Conservation (phyloP, 2,329 filamentous ascomycete species). For the Xylariaceae sp. region DNA sequence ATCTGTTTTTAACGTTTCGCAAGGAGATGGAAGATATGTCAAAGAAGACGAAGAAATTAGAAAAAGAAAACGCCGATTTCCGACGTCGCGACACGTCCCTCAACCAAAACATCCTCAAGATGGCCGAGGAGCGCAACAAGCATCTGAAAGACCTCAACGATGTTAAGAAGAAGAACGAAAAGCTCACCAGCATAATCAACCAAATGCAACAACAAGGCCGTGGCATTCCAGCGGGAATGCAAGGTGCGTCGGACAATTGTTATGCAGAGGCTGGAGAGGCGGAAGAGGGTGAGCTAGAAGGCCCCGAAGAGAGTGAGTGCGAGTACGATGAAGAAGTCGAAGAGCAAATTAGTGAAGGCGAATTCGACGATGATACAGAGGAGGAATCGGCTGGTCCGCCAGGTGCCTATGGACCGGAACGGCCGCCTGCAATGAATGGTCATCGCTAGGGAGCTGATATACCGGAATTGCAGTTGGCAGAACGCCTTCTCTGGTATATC, state of each 20-base stretch:
- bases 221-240: slow-evolving; percentile 62
- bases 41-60: slow-evolving; percentile 93
- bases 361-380: slow-evolving; percentile 47
- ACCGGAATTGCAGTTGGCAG: slow-evolving; percentile 17
- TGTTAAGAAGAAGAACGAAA: slow-evolving; percentile 78
- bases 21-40: slow-evolving; percentile 99
- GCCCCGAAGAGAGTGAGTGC: slow-evolving; percentile 55
- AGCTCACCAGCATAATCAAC: slow-evolving; percentile 89
- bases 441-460: slow-evolving; percentile 28
- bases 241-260: slow-evolving; percentile 52
- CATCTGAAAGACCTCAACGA: slow-evolving; percentile 71
- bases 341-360: slow-evolving; percentile 35
- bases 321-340: slow-evolving; percentile 58
- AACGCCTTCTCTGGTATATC: slow-evolving; percentile 9
- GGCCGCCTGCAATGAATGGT: slow-evolving; percentile 30
- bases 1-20: slow-evolving; percentile 90
- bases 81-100: slow-evolving; percentile 91
- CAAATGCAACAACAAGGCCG: slow-evolving; percentile 94
- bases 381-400: slow-evolving; percentile 38
- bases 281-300: slow-evolving; percentile 59
- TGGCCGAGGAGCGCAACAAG: slow-evolving; percentile 87
- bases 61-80: slow-evolving; percentile 90
- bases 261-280: slow-evolving; percentile 60
- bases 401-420: slow-evolving; percentile 28
- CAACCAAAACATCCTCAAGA: slow-evolving; percentile 90